A percentile compares a stretch with the other conserved stretches of the same genome.
These are phyloP conservation scores for Isabelozyma pseudorhagii DNA, from an alignment of 805 yeast genomes.

Conservation along the genomic window DNA sequence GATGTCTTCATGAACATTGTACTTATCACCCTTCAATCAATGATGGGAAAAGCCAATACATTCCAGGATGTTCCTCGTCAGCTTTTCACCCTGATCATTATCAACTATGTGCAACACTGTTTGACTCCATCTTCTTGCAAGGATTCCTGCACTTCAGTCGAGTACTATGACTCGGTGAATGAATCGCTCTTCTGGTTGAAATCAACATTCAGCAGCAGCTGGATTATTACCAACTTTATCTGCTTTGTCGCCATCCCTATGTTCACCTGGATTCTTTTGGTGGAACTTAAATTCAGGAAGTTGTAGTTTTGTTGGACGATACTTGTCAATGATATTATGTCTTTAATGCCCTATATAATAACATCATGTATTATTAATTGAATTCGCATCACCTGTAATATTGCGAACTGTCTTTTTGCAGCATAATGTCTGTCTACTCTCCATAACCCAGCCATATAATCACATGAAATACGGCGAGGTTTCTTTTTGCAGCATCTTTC, in stretches of 20 bases:
- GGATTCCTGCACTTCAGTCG: constrained; percentile 1
- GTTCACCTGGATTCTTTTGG: constrained; percentile 15
- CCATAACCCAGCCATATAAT: too few species aligned
- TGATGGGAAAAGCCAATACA: background rate
- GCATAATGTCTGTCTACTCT: too few species aligned
- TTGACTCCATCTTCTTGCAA: constrained; percentile 3
- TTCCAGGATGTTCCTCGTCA: constrained; percentile 2
- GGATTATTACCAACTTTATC: constrained; percentile 14
- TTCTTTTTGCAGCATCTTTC: too few species aligned
- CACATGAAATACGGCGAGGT: too few species aligned
- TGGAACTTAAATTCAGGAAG: constrained; percentile 10
- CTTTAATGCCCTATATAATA: background rate
- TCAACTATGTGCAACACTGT: constrained; percentile 13
- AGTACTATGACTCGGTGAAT: constrained; percentile 2
- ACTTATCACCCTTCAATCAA: background rate
- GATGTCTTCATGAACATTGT: constrained; percentile 19
- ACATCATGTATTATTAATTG: background rate
- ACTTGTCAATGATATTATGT: background rate
- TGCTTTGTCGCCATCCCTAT: constrained; percentile 19
- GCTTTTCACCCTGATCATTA: constrained; percentile 13
- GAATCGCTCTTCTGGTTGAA: constrained; percentile 4
- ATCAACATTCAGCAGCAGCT: constrained; percentile 11
- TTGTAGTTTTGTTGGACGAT: background rate
- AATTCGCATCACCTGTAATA: too few species aligned
- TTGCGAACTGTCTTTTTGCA: too few species aligned